Conservation (phyloP, 495 filamentous ascomycete genomes). For the Zalerion maritima region DNA sequence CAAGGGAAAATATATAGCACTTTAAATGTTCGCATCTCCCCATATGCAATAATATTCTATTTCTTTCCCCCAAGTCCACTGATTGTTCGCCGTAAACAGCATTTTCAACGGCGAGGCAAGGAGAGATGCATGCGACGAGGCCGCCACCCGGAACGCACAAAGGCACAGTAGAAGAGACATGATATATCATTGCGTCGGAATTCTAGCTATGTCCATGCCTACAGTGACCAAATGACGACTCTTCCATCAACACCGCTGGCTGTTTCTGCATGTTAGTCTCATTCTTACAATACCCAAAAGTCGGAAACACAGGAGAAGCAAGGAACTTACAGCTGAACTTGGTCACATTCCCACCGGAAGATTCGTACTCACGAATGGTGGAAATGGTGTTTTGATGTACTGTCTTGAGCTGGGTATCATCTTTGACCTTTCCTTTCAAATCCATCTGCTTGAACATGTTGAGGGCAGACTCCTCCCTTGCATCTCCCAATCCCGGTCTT, state of each 20-base stretch:
- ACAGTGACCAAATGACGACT: conserved; percentile 57
- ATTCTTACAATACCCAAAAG: conserved; percentile 4
- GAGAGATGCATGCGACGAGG: not conserved
- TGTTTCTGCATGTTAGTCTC: conserved; percentile 33
- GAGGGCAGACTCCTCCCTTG: conserved; percentile 57
- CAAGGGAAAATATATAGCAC: too few relatives aligned
- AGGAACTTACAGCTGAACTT: conserved; percentile 77
- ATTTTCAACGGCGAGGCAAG: too few relatives aligned
- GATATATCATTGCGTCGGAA: conserved; percentile 8
- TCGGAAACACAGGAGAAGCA: conserved; percentile 1
- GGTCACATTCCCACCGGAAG: conserved; percentile 42
- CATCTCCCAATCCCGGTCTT: conserved; percentile 36
- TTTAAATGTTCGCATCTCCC: too few relatives aligned
- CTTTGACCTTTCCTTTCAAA: conserved; percentile 75
- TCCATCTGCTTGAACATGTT: conserved; percentile 99
- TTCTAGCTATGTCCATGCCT: conserved; percentile 12
- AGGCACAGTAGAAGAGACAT: not conserved
- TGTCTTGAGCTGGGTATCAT: conserved; percentile 87
- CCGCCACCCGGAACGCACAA: not conserved
- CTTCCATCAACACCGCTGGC: conserved; percentile 90
- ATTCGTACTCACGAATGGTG: conserved; percentile 63
- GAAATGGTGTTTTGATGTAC: conserved; percentile 94
- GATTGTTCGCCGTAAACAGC: too few relatives aligned
- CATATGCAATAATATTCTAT: too few relatives aligned
- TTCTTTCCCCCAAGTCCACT: not conserved